Evolutionary conservation across 169 alveolate species (phyloP).

Genomic region (Eimeria falciformis): DNA sequence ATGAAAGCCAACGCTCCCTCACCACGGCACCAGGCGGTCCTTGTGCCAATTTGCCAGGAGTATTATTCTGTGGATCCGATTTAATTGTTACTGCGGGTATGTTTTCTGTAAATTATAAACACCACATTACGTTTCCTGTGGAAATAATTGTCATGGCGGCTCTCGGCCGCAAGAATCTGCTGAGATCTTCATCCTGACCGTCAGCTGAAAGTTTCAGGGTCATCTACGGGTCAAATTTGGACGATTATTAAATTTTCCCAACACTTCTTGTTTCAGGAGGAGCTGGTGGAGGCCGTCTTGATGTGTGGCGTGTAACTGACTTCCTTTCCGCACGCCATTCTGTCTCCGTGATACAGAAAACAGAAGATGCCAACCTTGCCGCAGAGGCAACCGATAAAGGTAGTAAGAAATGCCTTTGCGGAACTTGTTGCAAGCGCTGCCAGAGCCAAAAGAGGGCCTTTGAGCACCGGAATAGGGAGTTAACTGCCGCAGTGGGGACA

Average conservation of each 20-base stretch:
- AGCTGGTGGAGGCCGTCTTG: conserved; percentile 41
- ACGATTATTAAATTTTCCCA: too few species aligned
- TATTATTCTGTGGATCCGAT: conserved; percentile 51
- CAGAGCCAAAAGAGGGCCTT: neutral
- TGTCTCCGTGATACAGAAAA: neutral
- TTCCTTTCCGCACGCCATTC: conserved; percentile 3
- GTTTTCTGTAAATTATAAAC: too few species aligned
- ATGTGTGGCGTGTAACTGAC: conserved; percentile 56
- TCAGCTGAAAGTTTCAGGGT: too few species aligned
- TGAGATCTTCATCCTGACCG: too few species aligned
- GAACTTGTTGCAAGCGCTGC: conserved; percentile 4
- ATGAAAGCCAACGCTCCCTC: neutral
- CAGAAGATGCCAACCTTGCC: neutral
- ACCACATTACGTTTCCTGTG: too few species aligned
- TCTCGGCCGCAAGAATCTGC: too few species aligned
- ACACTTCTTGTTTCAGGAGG: too few species aligned
- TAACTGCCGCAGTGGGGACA: conserved; percentile 64
- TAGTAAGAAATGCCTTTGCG: neutral
- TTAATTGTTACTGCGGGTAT: conserved; percentile 56
- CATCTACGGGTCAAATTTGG: too few species aligned
- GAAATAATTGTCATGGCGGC: too few species aligned
- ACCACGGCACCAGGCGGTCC: neutral
- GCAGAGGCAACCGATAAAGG: neutral
- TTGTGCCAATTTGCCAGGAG: conserved; percentile 22
- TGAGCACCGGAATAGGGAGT: conserved; percentile 5